Evolutionary conservation across 192 early-diverging fungal genomes (phyloP), one percentile per base, ranked within the genome.

Genomic region (Geranomyces michiganensis): DNA sequence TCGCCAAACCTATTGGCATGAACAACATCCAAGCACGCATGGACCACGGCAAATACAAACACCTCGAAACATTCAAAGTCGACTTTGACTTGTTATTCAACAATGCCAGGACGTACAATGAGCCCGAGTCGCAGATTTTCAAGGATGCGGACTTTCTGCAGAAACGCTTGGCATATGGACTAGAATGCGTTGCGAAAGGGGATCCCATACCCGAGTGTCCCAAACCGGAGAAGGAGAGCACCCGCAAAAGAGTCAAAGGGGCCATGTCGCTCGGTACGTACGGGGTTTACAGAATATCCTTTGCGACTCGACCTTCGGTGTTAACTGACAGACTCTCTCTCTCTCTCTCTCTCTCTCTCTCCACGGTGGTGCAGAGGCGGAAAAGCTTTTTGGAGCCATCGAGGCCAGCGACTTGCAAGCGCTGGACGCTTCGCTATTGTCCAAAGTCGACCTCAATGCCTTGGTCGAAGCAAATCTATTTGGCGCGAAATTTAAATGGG

Each of bases 51-150:
- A 85, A 82, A 47, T 96, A 96, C 72, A 74, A 77, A 51, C 84
- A 83, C 21, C 76, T 95, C 48, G 80, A 87, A 13, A 82, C 85
- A 22, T 94, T 96, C 69, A 84, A 87, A 78, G 76, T 79, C n/a
- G 97, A 99, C 76, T 85, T 96, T 70, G 76, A 84, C 30, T 76
- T 88, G 59, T 87, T 97, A 79, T 95, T 96, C 74, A 84, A 91
- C 65, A 99, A 99, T 70, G 95, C 95, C 14, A 94, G 89, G 72
- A 88, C 85, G 43, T 99, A 94, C 78, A 97, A 97, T 76, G 90
- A 88, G 63, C 84, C 90, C 44, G 90, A 89, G 12, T 97, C 95
- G 13, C 87, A 89, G 55, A 78, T 84, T 49, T 80, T 71, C 43
- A 43, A 53, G 6, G 83, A 84, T 68, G 83, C 83, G 8, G 55